A percentile compares a stretch with the other conserved stretches of the same genome.
Conservation (phyloP, 2,329 filamentous ascomycete species). For the Penicillium sp. region DNA sequence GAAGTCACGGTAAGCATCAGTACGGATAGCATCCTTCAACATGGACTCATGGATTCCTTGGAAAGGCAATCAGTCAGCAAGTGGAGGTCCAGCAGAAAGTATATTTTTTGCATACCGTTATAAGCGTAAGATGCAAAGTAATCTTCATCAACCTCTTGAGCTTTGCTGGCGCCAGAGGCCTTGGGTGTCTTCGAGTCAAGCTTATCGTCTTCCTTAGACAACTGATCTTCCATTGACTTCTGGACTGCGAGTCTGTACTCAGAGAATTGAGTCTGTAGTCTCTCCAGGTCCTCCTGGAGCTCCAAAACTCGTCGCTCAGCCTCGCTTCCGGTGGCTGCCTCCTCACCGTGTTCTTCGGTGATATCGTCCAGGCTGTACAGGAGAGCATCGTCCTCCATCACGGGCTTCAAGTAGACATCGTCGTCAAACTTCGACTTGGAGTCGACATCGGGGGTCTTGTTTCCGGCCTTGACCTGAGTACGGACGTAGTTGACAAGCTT, state of each 20-base stretch:
- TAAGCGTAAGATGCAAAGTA: constrained; percentile 67
- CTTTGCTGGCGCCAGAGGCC: constrained; percentile 27
- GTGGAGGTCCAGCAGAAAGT: neutral
- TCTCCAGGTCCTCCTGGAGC: constrained; percentile 62
- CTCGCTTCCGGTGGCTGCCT: constrained; percentile 29
- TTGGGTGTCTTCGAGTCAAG: constrained; percentile 26
- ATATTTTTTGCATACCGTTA: constrained; percentile 55
- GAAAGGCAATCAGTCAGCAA: constrained; percentile 6
- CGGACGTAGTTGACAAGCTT: constrained; percentile 71
- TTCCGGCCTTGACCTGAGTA: constrained; percentile 48
- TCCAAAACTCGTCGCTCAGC: constrained; percentile 54
- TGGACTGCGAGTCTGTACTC: constrained; percentile 66
- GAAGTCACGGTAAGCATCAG: constrained; percentile 90
- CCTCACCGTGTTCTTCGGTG: constrained; percentile 40
- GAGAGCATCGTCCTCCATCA: constrained; percentile 84
- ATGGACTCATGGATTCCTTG: constrained; percentile 93
- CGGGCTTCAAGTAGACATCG: constrained; percentile 78
- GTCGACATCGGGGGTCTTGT: constrained; percentile 56
- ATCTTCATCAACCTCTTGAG: constrained; percentile 56
- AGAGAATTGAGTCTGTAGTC: constrained; percentile 61
- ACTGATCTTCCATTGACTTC: constrained; percentile 65
- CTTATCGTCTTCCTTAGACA: constrained; percentile 57
- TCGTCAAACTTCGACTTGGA: constrained; percentile 65
- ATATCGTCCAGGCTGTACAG: constrained; percentile 86
- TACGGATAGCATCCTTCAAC: constrained; percentile 86